These are phyloP conservation scores for Trichoderma semiorbis DNA, from an alignment of 2,329 filamentous ascomycete genomes.

Conservation along the genomic window DNA sequence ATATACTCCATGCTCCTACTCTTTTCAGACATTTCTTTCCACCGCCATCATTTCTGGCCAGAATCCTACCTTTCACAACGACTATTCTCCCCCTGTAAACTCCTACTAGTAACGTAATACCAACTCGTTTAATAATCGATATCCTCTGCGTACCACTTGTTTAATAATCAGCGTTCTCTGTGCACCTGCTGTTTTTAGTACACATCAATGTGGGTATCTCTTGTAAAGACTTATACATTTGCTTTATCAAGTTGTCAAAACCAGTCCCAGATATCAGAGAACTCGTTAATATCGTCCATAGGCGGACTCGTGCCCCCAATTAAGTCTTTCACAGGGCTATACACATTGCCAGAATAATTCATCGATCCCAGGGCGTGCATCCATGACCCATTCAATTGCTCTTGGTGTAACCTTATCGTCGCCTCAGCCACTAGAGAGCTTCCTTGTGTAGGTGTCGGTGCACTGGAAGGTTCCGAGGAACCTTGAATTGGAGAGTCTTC, in stretches of 20 bases:
- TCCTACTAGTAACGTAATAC: not conserved
- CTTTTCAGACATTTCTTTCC: not conserved
- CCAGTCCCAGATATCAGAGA: conserved; percentile 1
- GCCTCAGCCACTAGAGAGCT: not conserved
- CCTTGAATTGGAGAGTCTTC: not conserved
- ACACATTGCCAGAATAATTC: not conserved
- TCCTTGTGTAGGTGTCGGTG: not conserved
- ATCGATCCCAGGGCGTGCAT: not conserved
- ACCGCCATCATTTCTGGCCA: not conserved
- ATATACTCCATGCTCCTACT: not conserved
- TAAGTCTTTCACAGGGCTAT: not conserved
- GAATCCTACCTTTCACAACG: not conserved
- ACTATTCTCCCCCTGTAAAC: not conserved
- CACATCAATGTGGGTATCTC: not conserved
- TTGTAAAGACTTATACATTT: not conserved
- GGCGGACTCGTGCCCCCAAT: not conserved
- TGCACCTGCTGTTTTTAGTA: not conserved
- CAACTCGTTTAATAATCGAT: not conserved
- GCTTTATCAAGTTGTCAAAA: not conserved
- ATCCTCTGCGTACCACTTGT: not conserved
- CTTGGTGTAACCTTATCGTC: not conserved
- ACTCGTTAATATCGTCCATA: not conserved
- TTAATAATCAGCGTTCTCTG: not conserved
- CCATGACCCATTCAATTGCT: not conserved
- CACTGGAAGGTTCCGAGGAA: not conserved